These are phyloP conservation scores for Clitoria ternatea DNA, from an alignment of 306 rosid species.

Conservation along the genomic window DNA sequence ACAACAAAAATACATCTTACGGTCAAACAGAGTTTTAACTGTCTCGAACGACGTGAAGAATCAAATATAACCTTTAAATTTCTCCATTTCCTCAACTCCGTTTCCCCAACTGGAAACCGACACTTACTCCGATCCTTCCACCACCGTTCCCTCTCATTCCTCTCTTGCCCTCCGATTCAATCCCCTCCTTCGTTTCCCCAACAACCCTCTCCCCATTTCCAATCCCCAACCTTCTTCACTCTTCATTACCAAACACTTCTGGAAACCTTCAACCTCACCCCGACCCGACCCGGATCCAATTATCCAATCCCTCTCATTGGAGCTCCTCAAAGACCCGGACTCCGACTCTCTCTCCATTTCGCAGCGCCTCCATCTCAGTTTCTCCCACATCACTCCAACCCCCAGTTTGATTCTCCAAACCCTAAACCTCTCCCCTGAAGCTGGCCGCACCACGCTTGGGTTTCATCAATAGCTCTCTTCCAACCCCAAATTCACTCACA, in stretches of 20 bases:
- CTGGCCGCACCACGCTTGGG: conserved; percentile 60
- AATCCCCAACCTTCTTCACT: conserved; percentile 20
- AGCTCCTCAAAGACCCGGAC: conserved; percentile 47
- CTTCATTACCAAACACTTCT: conserved; percentile 32
- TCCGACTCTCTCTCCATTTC: conserved; percentile 48
- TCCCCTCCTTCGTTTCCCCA: not conserved
- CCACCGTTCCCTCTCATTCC: conserved; percentile 8
- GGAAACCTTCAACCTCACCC: conserved; percentile 2
- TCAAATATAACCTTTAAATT: too few species aligned
- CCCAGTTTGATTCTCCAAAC: conserved; percentile 40
- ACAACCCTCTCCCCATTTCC: conserved; percentile 25
- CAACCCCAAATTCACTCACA: conserved; percentile 46
- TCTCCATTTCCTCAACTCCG: conserved; percentile 55
- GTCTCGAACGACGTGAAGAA: too few species aligned
- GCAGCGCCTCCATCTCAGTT: conserved; percentile 56
- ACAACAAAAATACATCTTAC: too few species aligned
- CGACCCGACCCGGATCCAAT: conserved; percentile 32
- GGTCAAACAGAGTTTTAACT: too few species aligned
- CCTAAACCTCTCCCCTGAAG: conserved; percentile 55
- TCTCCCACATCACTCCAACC: conserved; percentile 64
- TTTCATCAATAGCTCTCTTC: conserved; percentile 58
- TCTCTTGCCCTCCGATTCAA: conserved; percentile 14
- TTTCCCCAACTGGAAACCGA: too few species aligned
- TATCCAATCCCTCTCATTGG: conserved; percentile 47
- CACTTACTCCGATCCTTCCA: conserved; percentile 43